These are phyloP conservation scores for Pichia ethanolica DNA, from an alignment of 805 yeast species.

Conservation along the genomic window DNA sequence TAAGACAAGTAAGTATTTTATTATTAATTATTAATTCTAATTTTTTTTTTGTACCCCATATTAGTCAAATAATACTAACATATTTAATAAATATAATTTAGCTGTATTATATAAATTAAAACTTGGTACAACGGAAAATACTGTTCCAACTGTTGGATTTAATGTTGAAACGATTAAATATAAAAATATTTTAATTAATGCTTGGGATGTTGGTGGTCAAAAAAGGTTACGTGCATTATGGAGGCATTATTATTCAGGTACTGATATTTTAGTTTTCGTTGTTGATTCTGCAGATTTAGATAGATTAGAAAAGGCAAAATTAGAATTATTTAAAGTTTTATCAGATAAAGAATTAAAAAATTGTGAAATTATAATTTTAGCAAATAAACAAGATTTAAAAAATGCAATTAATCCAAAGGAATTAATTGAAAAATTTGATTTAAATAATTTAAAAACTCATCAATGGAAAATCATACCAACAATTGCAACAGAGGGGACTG, in stretches of 20 bases:
- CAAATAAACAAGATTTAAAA: slow-evolving; percentile 78
- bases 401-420: slow-evolving; percentile 73
- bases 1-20: slow-evolving; percentile 47
- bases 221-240: slow-evolving; percentile 85
- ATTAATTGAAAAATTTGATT: slow-evolving; percentile 62
- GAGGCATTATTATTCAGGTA: slow-evolving; percentile 93
- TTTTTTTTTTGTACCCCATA: too few relatives aligned
- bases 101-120: slow-evolving; percentile 79
- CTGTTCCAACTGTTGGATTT: slow-evolving; percentile 92
- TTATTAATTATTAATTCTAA: too few relatives aligned
- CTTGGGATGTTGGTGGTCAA: slow-evolving; percentile 95
- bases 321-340: slow-evolving; percentile 69
- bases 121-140: slow-evolving; percentile 63
- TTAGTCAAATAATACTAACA: too few relatives aligned
- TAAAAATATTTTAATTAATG: slow-evolving; percentile 41
- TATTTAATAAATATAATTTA: neutral
- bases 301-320: slow-evolving; percentile 70
- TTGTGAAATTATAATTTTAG: slow-evolving; percentile 75
- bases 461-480: slow-evolving; percentile 91
- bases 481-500: slow-evolving; percentile 84
- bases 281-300: slow-evolving; percentile 72
- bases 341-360: slow-evolving; percentile 78
- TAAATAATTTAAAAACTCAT: slow-evolving; percentile 55
- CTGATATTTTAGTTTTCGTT: slow-evolving; percentile 86
- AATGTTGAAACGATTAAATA: slow-evolving; percentile 62